Percentiles rank a stretch among this genome's conserved stretches.
phyloP scores from a whole-genome alignment of 305 asterid species.

The Salvia sclarea region DNA sequence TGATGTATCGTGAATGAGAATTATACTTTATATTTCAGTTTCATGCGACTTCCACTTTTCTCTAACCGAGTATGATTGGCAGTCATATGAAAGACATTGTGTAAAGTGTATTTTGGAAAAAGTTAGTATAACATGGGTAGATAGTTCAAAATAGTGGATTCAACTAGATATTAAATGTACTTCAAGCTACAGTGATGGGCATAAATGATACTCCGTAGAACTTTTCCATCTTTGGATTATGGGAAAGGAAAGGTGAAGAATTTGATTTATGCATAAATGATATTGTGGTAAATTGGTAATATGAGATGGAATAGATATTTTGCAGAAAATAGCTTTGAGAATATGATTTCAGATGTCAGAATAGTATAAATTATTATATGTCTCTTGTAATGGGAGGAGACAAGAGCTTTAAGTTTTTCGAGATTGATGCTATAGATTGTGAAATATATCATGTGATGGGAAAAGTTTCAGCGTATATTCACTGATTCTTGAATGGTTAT shows the following conservation, averaged over 20 bases:
- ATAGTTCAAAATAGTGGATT: not conserved
- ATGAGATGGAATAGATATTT: not conserved
- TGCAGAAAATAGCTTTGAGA: no score
- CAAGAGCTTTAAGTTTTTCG: no score
- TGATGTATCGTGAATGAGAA: not conserved
- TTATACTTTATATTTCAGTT: not conserved
- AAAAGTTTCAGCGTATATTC: no score
- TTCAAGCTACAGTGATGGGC: not conserved
- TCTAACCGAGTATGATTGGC: not conserved
- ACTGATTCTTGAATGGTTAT: no score
- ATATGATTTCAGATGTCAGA: no score
- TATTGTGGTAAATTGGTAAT: not conserved
- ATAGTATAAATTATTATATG: no score
- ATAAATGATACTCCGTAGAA: not conserved
- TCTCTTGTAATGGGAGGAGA: no score
- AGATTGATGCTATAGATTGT: no score
- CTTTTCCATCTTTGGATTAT: not conserved
- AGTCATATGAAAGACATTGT: constrained; percentile 1
- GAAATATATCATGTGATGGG: no score
- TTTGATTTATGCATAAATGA: not conserved
- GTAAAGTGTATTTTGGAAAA: not conserved
- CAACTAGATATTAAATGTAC: not conserved
- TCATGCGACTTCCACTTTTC: not conserved
- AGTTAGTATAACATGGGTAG: not conserved
- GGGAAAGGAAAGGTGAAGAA: not conserved